Conservation (phyloP, 2,329 filamentous ascomycete species). For the Hymenoscyphus repandus region DNA sequence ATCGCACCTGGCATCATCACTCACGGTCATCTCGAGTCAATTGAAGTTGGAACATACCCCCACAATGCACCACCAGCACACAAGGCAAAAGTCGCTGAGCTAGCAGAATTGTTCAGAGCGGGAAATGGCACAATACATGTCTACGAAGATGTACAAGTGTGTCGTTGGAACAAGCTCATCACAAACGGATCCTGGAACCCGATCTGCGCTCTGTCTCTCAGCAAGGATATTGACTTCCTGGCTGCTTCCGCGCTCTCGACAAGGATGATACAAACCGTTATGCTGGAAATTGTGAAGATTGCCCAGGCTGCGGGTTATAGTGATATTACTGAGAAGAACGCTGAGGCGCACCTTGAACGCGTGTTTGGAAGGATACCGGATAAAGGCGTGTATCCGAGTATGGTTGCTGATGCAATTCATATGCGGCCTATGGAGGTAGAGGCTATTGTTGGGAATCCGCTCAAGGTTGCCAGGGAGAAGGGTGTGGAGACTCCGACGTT, state of each 20-base stretch:
- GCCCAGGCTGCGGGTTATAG: slow-evolving; percentile 48
- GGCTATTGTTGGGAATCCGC: slow-evolving; percentile 56
- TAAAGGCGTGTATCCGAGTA: slow-evolving; percentile 42
- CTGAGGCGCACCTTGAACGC: slow-evolving; percentile 56
- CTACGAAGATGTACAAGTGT: slow-evolving; percentile 48
- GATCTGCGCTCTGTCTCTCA: slow-evolving; percentile 49
- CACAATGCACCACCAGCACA: slow-evolving; percentile 3
- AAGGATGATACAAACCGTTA: slow-evolving; percentile 45
- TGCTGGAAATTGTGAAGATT: slow-evolving; percentile 49
- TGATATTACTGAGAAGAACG: slow-evolving; percentile 74
- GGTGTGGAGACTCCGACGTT: slow-evolving; percentile 50
- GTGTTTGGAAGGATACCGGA: slow-evolving; percentile 41
- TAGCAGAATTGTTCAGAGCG: slow-evolving; percentile 27
- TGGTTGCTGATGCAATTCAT: slow-evolving; percentile 53
- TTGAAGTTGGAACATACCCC: slow-evolving; percentile 40
- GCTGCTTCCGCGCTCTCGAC: slow-evolving; percentile 42
- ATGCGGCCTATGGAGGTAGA: slow-evolving; percentile 57
- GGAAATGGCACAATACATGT: slow-evolving; percentile 43
- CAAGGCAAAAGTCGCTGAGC: slow-evolving; percentile 5
- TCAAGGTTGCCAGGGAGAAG: slow-evolving; percentile 47
- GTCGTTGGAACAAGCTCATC: slow-evolving; percentile 56
- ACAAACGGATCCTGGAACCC: slow-evolving; percentile 59
- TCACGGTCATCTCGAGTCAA: slow-evolving; percentile 48
- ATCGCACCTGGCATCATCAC: slow-evolving; percentile 41
- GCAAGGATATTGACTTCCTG: slow-evolving; percentile 45